Evolutionary conservation across 2,329 filamentous ascomycete genomes (phyloP).

Genomic region (Phyllosticta citriasiana): DNA sequence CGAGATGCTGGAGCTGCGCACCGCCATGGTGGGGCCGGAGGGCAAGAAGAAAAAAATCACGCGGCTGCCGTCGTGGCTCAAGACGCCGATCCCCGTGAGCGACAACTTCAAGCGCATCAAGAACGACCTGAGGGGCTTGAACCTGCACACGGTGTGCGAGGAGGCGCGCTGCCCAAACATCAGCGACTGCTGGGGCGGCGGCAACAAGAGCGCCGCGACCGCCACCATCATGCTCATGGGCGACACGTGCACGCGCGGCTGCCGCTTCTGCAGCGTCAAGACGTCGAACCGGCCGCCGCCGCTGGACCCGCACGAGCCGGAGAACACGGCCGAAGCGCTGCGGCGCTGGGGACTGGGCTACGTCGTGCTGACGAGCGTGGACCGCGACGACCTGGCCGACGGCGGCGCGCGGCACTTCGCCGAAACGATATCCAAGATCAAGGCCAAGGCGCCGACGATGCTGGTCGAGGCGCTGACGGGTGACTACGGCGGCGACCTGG

Average conservation of each 20-base stretch:
- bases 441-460: constrained; percentile 59
- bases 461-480: constrained; percentile 79
- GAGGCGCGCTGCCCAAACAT: constrained; percentile 97
- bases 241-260: constrained; percentile 92
- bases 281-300: constrained; percentile 67
- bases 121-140: constrained; percentile 78
- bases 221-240: constrained; percentile 99
- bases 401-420: constrained; percentile 85
- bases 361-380: constrained; percentile 86
- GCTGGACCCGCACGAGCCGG: constrained; percentile 89
- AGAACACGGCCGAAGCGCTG: constrained; percentile 91
- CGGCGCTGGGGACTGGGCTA: constrained; percentile 91
- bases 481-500: constrained; percentile 75
- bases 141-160: constrained; percentile 92
- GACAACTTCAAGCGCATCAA: constrained; percentile 93
- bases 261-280: constrained; percentile 95
- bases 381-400: constrained; percentile 84
- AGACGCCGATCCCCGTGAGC: constrained; percentile 82
- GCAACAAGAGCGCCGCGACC: constrained; percentile 77
- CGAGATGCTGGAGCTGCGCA: constrained; percentile 52
- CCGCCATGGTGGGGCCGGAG: constrained; percentile 49
- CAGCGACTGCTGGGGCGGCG: constrained; percentile 93
- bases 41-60: constrained; percentile 57
- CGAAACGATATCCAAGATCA: constrained; percentile 89
- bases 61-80: constrained; percentile 84